Evolutionary conservation across 2,329 filamentous ascomycete genomes (phyloP), one percentile per base, ranked within the genome.

Genomic region (Penicillium occitanis): DNA sequence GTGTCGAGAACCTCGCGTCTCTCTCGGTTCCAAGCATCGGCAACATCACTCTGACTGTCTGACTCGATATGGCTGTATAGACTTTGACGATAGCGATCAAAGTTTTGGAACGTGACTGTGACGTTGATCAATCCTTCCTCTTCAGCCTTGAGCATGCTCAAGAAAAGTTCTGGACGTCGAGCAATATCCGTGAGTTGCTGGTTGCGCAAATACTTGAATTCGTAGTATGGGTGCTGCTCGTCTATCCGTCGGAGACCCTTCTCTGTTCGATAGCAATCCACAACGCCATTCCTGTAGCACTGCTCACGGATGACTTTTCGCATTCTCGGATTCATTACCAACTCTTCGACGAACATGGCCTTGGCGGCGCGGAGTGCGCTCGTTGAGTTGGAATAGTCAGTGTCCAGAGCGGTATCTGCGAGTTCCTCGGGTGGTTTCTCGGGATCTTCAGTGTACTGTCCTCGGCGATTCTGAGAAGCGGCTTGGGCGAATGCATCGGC

Each of bases 101-200:
- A 89, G 64, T 90, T 88, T 71, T 92, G 88, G 76, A 98, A 86
- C 14, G 86, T 86, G 19, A 98, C 87, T 71, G 87, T 89, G 64
- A 99, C 91, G 67, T 96, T 92, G 14, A 99, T 86, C 1, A 99
- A 83, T 2, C 94, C 93, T 76, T 99, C 95, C 73, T 95, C 91
- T 77, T 99, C 95, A 1, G 95, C 95, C 76, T 93, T 96, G 77
- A 98, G 88, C 95, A 99, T 99, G 80, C 96, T 94, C 65, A 99
- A 82, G 76, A 95, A 99, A 30, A 97, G 83, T 70, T 97, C 93
- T 1, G 95, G 95, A 63, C 91, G 89, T 62, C 88, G 87, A 2
- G 92, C 90, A 67, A 98, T 86, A 70, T 95, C 91, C 50, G 84
- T 83, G 68, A 97, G 90, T 7, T 91, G 91, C 78, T 97, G 93